Percentiles rank a stretch among this genome's conserved stretches.
phyloP scores from a whole-genome alignment of 306 rosid species.

The Arachis stenosperma region DNA sequence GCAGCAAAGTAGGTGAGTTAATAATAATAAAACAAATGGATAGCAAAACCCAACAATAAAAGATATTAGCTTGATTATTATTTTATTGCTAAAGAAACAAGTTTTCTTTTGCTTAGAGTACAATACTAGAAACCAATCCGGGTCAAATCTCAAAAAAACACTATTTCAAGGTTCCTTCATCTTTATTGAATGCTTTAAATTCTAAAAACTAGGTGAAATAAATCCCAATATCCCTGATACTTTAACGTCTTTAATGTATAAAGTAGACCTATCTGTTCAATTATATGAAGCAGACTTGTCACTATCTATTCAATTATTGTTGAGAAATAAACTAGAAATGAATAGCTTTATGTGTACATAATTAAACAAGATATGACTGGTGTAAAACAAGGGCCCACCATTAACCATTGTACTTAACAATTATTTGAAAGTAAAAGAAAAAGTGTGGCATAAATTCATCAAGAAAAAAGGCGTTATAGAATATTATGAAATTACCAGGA shows the following conservation, averaged over 20 bases:
- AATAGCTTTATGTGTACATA: conserved; percentile 34
- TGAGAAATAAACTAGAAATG: conserved; percentile 28
- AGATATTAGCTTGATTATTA: too few relatives aligned
- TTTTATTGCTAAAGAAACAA: conserved; percentile 28
- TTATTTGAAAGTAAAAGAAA: background rate
- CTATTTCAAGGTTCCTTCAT: conserved; percentile 33
- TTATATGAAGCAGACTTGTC: conserved; percentile 39
- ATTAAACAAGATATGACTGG: conserved; percentile 37
- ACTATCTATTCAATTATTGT: conserved; percentile 30
- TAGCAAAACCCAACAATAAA: too few relatives aligned
- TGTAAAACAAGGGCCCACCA: conserved; percentile 43
- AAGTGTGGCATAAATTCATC: conserved; percentile 10
- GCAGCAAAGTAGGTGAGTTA: conserved; percentile 32
- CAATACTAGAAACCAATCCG: conserved; percentile 26
- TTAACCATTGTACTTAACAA: conserved; percentile 9
- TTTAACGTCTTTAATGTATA: conserved; percentile 30
- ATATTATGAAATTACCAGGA: conserved; percentile 2
- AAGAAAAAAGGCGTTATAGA: background rate
- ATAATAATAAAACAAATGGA: conserved; percentile 8
- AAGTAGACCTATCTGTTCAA: conserved; percentile 30
- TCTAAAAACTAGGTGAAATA: conserved; percentile 32
- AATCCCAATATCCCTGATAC: conserved; percentile 21
- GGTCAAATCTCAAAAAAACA: conserved; percentile 37
- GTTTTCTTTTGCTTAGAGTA: conserved; percentile 47
- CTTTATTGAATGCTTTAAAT: conserved; percentile 41